Evolutionary conservation across 2,329 filamentous ascomycete genomes (phyloP).

Genomic region (Colletotrichum spinosum): DNA sequence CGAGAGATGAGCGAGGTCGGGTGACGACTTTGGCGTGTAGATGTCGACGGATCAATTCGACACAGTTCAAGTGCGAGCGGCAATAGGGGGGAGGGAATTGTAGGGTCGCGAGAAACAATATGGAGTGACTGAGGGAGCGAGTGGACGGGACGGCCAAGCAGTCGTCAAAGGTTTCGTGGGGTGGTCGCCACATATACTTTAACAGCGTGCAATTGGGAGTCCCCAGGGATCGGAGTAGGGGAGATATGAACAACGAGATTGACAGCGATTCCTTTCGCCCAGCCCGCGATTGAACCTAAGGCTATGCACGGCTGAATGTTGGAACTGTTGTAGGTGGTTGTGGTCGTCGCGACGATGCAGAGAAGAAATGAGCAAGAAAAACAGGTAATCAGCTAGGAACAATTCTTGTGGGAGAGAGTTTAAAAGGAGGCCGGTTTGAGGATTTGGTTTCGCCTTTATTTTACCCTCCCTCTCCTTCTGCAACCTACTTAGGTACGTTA

Average conservation of each 20-base stretch:
- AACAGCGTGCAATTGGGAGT: constrained; percentile 38
- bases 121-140: constrained; percentile 39
- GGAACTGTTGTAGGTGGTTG: constrained; percentile 9
- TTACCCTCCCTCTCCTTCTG: not conserved
- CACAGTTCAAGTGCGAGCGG: constrained; percentile 7
- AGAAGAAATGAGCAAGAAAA: constrained; percentile 21
- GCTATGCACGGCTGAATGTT: constrained; percentile 27
- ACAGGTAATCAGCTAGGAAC: not conserved
- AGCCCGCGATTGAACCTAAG: constrained; percentile 19
- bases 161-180: constrained; percentile 39
- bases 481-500: not conserved
- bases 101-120: constrained; percentile 29
- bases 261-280: constrained; percentile 22
- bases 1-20: not conserved
- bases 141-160: constrained; percentile 40
- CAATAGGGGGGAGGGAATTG: constrained; percentile 2
- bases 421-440: constrained; percentile 22
- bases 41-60: constrained; percentile 23
- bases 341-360: not conserved
- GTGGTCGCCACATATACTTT: constrained; percentile 33
- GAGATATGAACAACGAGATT: not conserved
- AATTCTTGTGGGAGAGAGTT: constrained; percentile 18
- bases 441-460: constrained; percentile 9
- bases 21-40: constrained; percentile 7
- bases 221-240: constrained; percentile 29